A percentile compares a stretch with the other conserved stretches of the same genome.
Conservation (phyloP, 2,329 filamentous ascomycete genomes). For the Remersonia thermophila region DNA sequence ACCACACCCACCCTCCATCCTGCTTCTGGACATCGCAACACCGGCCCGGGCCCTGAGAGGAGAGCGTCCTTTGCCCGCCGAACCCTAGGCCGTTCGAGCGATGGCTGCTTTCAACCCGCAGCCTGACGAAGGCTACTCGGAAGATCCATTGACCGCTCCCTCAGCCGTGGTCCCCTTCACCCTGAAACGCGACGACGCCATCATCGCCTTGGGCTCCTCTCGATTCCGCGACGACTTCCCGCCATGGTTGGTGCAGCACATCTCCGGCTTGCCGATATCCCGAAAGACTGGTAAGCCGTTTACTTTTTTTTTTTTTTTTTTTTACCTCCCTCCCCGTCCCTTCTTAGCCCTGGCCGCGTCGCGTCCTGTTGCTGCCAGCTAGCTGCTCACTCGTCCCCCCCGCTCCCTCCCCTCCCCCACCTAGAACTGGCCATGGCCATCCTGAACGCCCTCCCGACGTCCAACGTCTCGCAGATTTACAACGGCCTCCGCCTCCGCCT, state of each 20-base stretch:
- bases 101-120: conserved; percentile 25
- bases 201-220: conserved; percentile 23
- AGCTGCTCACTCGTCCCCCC: no score
- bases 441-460: conserved; percentile 66
- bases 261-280: conserved; percentile 35
- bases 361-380: no score
- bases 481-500: conserved; percentile 69
- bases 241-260: conserved; percentile 37
- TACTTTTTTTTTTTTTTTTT: conserved; percentile 5
- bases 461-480: conserved; percentile 67
- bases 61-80: no score
- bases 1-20: no score
- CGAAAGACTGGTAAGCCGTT: conserved; percentile 36
- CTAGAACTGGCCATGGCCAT: conserved; percentile 71
- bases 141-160: conserved; percentile 47
- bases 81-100: conserved; percentile 1
- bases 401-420: no score
- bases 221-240: conserved; percentile 33
- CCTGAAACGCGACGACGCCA: conserved; percentile 18
- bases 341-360: background rate
- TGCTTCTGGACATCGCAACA: background rate
- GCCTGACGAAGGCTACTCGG: conserved; percentile 79
- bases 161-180: conserved; percentile 21
- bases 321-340: background rate
- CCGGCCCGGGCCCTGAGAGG: no score